These are phyloP conservation scores for Solanum pimpinellifolium DNA, from an alignment of 257 asterid species.

Conservation along the genomic window DNA sequence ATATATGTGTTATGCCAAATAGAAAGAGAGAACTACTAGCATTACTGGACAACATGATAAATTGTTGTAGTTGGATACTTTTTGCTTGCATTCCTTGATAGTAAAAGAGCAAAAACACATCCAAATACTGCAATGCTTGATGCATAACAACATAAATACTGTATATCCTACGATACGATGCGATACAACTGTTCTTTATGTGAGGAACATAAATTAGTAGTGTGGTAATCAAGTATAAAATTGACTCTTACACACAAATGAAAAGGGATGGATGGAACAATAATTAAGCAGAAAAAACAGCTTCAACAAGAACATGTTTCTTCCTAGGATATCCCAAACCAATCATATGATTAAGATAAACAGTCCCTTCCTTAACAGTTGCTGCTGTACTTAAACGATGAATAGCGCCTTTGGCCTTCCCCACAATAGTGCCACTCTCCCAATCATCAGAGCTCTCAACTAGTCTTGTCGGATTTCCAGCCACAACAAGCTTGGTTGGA, in stretches of 20 bases:
- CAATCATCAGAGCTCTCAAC: conserved; percentile 72
- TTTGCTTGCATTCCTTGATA: background rate
- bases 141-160: background rate
- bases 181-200: background rate
- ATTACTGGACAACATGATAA: background rate
- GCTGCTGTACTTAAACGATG: conserved; percentile 75
- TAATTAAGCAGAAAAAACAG: conserved; percentile 30
- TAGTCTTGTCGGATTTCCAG: conserved; percentile 56
- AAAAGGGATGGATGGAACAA: background rate
- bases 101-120: background rate
- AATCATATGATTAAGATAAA: conserved; percentile 62
- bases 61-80: background rate
- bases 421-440: conserved; percentile 46
- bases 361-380: conserved; percentile 70
- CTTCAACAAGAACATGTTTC: conserved; percentile 75
- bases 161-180: background rate
- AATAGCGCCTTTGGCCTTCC: conserved; percentile 33
- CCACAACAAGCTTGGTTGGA: conserved; percentile 60
- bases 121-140: background rate
- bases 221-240: background rate
- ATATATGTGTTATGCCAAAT: no score
- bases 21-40: no score
- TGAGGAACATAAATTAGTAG: background rate
- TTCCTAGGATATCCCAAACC: conserved; percentile 83
- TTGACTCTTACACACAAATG: background rate